phyloP scores from a whole-genome alignment of 2,329 filamentous ascomycete species.

The Scopulariopsis brevicaulis region DNA sequence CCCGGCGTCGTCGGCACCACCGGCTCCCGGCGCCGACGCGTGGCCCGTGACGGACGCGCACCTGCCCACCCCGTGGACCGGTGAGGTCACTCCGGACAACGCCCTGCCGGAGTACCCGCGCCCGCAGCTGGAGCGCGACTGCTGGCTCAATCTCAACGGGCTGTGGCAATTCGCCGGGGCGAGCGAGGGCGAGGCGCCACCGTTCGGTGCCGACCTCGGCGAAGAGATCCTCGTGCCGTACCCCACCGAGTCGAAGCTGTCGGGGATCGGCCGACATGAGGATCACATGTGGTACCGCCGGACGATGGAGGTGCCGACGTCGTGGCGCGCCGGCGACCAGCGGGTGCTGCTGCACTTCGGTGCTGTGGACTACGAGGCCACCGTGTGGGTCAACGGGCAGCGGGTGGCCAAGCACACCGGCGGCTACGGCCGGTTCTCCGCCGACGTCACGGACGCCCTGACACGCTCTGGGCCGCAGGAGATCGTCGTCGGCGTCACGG shows the following conservation, averaged over 20 bases:
- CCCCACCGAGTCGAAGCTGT: background rate
- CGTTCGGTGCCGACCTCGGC: background rate
- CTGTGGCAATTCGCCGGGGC: background rate
- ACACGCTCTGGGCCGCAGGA: background rate
- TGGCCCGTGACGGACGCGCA: background rate
- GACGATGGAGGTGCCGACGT: background rate
- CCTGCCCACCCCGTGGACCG: background rate
- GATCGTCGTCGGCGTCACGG: background rate
- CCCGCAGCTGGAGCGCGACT: background rate
- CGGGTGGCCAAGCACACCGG: background rate
- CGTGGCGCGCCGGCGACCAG: background rate
- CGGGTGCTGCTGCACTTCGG: background rate
- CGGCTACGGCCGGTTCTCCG: background rate
- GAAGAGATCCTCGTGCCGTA: background rate
- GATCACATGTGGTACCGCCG: background rate
- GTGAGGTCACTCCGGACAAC: background rate
- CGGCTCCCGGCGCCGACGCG: background rate
- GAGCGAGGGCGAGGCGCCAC: background rate
- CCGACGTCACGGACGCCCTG: background rate
- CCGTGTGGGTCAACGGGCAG: background rate
- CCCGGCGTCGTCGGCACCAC: background rate
- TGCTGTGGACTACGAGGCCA: background rate
- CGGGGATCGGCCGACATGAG: background rate
- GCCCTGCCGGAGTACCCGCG: background rate
- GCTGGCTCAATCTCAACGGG: background rate